These are phyloP conservation scores for Gamarada debralockiae DNA, from an alignment of 495 filamentous ascomycete genomes.

Conservation along the genomic window DNA sequence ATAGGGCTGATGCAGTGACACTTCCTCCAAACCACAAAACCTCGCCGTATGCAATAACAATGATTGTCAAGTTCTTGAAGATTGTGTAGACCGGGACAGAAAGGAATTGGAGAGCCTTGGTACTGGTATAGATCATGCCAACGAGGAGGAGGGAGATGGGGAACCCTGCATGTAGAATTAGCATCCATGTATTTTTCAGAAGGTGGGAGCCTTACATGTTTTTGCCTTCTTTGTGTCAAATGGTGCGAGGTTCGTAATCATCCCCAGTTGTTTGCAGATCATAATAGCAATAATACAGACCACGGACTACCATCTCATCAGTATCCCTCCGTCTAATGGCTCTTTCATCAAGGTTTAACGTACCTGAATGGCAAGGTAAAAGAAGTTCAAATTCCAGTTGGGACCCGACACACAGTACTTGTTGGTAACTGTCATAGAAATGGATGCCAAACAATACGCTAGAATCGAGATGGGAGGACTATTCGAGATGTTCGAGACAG, in stretches of 20 bases:
- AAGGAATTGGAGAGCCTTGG: slow-evolving; percentile 93
- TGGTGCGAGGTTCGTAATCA: slow-evolving; percentile 81
- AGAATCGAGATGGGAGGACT: slow-evolving; percentile 78
- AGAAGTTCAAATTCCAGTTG: slow-evolving; percentile 95
- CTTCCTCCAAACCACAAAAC: slow-evolving; percentile 98
- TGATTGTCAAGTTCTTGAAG: slow-evolving; percentile 99
- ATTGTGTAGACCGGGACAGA: slow-evolving; percentile 99
- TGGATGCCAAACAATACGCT: slow-evolving; percentile 90
- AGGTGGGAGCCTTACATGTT: slow-evolving; percentile 65
- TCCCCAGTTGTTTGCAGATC: slow-evolving; percentile 71
- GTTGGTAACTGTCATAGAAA: slow-evolving; percentile 98
- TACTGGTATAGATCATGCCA: slow-evolving; percentile 98
- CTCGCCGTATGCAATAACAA: slow-evolving; percentile 97
- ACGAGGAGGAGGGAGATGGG: slow-evolving; percentile 95
- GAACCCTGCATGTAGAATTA: slow-evolving; percentile 66
- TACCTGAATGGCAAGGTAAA: slow-evolving; percentile 91
- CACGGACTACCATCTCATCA: slow-evolving; percentile 56
- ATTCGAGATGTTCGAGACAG: slow-evolving; percentile 51
- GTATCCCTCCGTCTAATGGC: background rate
- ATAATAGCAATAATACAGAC: slow-evolving; percentile 91
- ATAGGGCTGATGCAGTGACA: slow-evolving; percentile 80
- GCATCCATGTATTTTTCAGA: background rate
- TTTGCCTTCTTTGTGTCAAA: slow-evolving; percentile 88
- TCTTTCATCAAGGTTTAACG: slow-evolving; percentile 19
- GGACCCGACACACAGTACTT: slow-evolving; percentile 93